phyloP scores from a whole-genome alignment of 2,329 filamentous ascomycete species.

The Epicoccum nigrum region DNA sequence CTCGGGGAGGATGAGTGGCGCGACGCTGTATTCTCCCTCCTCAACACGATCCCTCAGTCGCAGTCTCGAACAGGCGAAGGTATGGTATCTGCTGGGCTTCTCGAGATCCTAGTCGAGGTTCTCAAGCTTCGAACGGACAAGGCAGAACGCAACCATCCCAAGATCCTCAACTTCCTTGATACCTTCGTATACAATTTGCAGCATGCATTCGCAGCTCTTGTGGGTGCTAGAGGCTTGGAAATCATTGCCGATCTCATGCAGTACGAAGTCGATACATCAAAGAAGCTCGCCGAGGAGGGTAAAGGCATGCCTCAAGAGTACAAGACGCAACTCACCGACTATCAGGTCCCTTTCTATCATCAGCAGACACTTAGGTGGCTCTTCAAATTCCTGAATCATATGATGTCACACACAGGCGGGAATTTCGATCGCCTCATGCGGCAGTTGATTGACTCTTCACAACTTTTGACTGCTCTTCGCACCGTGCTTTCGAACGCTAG shows the following conservation, averaged over 20 bases:
- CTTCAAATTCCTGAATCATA: constrained; percentile 94
- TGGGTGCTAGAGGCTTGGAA: constrained; percentile 82
- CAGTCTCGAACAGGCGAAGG: constrained; percentile 77
- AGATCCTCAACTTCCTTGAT: constrained; percentile 86
- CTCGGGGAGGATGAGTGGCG: constrained; percentile 85
- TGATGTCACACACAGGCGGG: constrained; percentile 82
- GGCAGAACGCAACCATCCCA: constrained; percentile 82
- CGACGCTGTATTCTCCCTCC: constrained; percentile 84
- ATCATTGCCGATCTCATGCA: constrained; percentile 87
- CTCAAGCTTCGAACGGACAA: constrained; percentile 81
- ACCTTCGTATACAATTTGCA: constrained; percentile 84
- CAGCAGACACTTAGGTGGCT: constrained; percentile 93
- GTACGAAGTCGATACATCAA: constrained; percentile 74
- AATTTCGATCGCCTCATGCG: constrained; percentile 89
- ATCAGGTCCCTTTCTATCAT: constrained; percentile 88
- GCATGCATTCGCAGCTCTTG: constrained; percentile 82
- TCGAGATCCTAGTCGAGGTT: constrained; percentile 89
- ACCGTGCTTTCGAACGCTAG: constrained; percentile 80
- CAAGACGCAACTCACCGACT: constrained; percentile 85
- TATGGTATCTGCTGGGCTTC: constrained; percentile 85
- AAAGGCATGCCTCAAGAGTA: constrained; percentile 74
- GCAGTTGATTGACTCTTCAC: constrained; percentile 92
- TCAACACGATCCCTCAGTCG: constrained; percentile 76
- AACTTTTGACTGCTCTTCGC: constrained; percentile 78
- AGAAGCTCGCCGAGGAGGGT: constrained; percentile 69